These are phyloP conservation scores for Monosporascus sp. DNA, from an alignment of 2,329 filamentous ascomycete species.

Conservation along the genomic window DNA sequence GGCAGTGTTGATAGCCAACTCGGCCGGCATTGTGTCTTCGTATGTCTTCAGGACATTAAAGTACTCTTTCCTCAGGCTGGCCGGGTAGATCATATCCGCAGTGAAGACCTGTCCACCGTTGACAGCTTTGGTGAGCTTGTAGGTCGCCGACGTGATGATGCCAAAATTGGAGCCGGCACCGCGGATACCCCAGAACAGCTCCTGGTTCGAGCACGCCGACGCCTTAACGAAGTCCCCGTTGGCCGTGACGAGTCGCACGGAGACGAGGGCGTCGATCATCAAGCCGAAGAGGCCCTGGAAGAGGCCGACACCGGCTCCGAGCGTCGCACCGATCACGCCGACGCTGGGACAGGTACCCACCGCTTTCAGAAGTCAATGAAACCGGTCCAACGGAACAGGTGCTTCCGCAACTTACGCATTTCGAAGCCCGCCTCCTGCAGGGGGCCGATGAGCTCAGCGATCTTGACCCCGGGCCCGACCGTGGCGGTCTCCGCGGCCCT, in stretches of 20 bases:
- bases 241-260: constrained; percentile 13
- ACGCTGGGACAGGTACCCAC: constrained; percentile 3
- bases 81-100: constrained; percentile 6
- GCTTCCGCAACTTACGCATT: constrained; percentile 13
- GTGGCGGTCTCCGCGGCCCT: constrained; percentile 22
- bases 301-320: constrained; percentile 12
- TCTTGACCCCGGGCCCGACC: constrained; percentile 51
- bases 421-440: constrained; percentile 10
- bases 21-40: constrained; percentile 2
- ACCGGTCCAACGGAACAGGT: not conserved
- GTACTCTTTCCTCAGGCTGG: not conserved
- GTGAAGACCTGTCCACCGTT: constrained; percentile 9
- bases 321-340: constrained; percentile 8
- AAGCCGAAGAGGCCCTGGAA: constrained; percentile 11
- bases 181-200: constrained; percentile 18
- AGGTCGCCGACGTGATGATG: constrained; percentile 13
- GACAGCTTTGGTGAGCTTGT: constrained; percentile 5
- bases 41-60: constrained; percentile 3
- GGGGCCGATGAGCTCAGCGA: constrained; percentile 43
- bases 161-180: constrained; percentile 18
- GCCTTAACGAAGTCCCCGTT: constrained; percentile 6
- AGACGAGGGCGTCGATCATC: constrained; percentile 11
- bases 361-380: constrained; percentile 1
- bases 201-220: constrained; percentile 5
- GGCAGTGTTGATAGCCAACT: constrained; percentile 2